Conservation (phyloP, 2,329 filamentous ascomycete genomes). For the Rosellinia necatrix region DNA sequence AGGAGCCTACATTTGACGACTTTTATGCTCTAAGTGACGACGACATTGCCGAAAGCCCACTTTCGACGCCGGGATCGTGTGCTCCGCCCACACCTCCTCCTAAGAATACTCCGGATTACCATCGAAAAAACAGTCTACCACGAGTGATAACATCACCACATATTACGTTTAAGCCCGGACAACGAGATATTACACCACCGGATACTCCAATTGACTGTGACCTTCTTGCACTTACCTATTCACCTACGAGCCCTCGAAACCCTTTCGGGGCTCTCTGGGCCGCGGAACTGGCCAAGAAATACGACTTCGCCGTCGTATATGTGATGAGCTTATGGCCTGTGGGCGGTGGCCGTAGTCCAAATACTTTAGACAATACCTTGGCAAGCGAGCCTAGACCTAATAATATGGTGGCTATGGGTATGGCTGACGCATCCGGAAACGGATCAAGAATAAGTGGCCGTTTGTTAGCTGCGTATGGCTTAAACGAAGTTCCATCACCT, state of each 20-base stretch:
- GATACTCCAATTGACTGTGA: conserved; percentile 38
- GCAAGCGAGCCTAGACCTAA: background rate
- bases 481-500: conserved; percentile 27
- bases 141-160: conserved; percentile 8
- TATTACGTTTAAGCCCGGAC: conserved; percentile 20
- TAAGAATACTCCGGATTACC: conserved; percentile 23
- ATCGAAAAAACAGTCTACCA: conserved; percentile 1
- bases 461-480: conserved; percentile 30
- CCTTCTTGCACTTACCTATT: conserved; percentile 51
- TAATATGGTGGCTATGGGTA: background rate
- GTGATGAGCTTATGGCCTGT: conserved; percentile 63
- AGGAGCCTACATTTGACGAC: conserved; percentile 58
- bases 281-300: conserved; percentile 58
- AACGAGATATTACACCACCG: conserved; percentile 35
- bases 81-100: conserved; percentile 37
- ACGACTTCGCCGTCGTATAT: conserved; percentile 63
- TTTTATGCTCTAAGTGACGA: conserved; percentile 61
- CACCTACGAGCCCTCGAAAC: conserved; percentile 49
- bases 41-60: conserved; percentile 57
- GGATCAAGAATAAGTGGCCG: conserved; percentile 21
- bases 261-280: conserved; percentile 58
- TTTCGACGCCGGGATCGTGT: conserved; percentile 27
- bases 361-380: conserved; percentile 16
- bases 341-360: conserved; percentile 21
- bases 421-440: background rate